Conservation (phyloP, 495 filamentous ascomycete genomes). For the Tuber melanosporum region DNA sequence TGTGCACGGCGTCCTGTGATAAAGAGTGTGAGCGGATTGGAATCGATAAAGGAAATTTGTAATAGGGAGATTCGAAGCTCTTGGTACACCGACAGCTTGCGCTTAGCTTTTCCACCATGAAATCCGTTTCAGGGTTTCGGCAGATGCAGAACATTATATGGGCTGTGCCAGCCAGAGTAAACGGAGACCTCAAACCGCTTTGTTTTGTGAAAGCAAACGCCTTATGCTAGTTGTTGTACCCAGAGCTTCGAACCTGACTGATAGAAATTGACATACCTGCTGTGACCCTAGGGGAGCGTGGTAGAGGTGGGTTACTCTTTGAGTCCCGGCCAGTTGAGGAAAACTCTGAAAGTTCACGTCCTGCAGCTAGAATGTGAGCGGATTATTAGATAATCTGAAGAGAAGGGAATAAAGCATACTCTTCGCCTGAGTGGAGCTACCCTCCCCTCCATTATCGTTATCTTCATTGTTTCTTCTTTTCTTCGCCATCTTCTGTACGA, state of each 20-base stretch:
- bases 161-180: background rate
- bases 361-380: background rate
- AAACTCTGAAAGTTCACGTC: background rate
- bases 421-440: background rate
- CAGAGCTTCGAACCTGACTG: background rate
- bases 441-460: background rate
- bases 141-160: background rate
- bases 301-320: background rate
- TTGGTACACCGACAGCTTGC: background rate
- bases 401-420: background rate
- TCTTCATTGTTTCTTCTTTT: background rate
- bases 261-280: background rate
- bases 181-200: background rate
- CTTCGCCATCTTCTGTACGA: background rate
- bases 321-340: background rate
- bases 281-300: background rate
- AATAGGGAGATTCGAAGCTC: background rate
- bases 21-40: background rate
- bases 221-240: background rate
- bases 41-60: background rate
- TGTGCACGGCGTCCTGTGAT: background rate
- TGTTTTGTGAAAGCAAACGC: background rate
- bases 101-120: background rate
- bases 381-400: background rate
- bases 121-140: background rate